A percentile compares a stretch with the other conserved stretches of the same genome.
Conservation (phyloP, 306 rosid genomes). For the Lagenaria siceraria region DNA sequence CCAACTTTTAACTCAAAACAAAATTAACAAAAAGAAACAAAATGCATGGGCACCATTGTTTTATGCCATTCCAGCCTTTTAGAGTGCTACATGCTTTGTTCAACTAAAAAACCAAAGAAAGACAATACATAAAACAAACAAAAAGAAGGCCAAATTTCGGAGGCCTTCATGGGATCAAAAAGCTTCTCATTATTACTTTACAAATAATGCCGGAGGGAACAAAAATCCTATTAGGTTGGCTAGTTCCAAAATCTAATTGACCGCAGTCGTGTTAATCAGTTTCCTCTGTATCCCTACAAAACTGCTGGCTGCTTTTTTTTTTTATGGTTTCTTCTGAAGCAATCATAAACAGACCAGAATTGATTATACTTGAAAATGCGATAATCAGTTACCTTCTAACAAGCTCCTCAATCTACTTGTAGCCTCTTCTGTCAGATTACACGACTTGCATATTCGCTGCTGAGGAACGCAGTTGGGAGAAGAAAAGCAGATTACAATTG, state of each 20-base stretch:
- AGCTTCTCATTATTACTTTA: background rate
- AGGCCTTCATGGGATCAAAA: no score
- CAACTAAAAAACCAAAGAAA: background rate
- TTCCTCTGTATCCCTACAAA: constrained; percentile 42
- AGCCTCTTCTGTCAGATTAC: constrained; percentile 48
- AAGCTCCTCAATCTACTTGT: constrained; percentile 43
- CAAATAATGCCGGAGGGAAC: background rate
- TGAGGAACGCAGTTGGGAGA: constrained; percentile 26
- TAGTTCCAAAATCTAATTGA: background rate
- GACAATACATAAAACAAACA: background rate
- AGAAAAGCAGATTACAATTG: constrained; percentile 59
- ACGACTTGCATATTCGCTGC: constrained; percentile 41
- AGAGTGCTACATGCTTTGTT: background rate
- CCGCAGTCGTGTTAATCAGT: background rate
- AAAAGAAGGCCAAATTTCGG: no score
- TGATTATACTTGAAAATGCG: background rate
- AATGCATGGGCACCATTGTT: background rate
- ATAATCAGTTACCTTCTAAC: constrained; percentile 28
- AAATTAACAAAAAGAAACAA: background rate
- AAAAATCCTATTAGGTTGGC: background rate
- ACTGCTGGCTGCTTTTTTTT: constrained; percentile 44
- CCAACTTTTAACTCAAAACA: no score
- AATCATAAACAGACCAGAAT: constrained; percentile 34
- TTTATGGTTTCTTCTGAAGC: constrained; percentile 22
- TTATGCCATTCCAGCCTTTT: background rate